Evolutionary conservation across 768 basidiomycete species (phyloP).

Genomic region (Scleroderma bovista): DNA sequence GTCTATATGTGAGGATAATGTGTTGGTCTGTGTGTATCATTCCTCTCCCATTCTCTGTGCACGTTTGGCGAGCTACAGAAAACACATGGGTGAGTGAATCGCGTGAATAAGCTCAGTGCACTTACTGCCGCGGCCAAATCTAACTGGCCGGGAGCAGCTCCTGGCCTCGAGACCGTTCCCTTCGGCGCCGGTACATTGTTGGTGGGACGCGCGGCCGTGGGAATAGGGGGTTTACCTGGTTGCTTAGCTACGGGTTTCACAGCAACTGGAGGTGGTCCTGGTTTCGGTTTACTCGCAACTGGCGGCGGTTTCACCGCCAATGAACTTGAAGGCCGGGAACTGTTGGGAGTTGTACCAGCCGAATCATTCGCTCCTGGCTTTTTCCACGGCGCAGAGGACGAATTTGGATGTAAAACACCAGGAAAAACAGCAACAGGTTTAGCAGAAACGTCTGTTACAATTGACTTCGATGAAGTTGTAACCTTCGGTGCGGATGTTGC

Average conservation of each 20-base stretch:
- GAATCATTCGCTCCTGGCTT: slow-evolving; percentile 38
- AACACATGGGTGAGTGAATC: slow-evolving; percentile 1
- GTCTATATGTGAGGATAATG: too few relatives aligned
- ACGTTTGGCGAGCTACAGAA: slow-evolving; percentile 69
- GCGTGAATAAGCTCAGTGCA: not conserved
- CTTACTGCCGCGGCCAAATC: slow-evolving; percentile 83
- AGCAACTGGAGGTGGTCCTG: slow-evolving; percentile 49
- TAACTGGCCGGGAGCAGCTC: slow-evolving; percentile 54
- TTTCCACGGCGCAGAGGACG: slow-evolving; percentile 72
- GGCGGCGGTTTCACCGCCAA: slow-evolving; percentile 51
- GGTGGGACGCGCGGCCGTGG: slow-evolving; percentile 49
- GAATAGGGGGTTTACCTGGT: slow-evolving; percentile 58
- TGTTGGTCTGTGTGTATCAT: slow-evolving; percentile 20
- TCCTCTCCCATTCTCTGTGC: slow-evolving; percentile 60
- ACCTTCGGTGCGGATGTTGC: slow-evolving; percentile 32
- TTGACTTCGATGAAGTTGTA: slow-evolving; percentile 35
- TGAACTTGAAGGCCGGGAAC: slow-evolving; percentile 49
- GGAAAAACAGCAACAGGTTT: slow-evolving; percentile 83
- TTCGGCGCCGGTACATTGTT: slow-evolving; percentile 31
- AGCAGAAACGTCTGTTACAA: slow-evolving; percentile 55
- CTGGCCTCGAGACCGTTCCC: slow-evolving; percentile 35
- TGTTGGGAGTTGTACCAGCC: slow-evolving; percentile 34
- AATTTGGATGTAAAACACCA: slow-evolving; percentile 63
- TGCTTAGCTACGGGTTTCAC: slow-evolving; percentile 50
- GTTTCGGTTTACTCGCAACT: slow-evolving; percentile 60